A percentile compares a stretch with the other conserved stretches of the same genome.
Evolutionary conservation across 106 monocot genomes (phyloP).

Genomic region (Agapanthus africanus): DNA sequence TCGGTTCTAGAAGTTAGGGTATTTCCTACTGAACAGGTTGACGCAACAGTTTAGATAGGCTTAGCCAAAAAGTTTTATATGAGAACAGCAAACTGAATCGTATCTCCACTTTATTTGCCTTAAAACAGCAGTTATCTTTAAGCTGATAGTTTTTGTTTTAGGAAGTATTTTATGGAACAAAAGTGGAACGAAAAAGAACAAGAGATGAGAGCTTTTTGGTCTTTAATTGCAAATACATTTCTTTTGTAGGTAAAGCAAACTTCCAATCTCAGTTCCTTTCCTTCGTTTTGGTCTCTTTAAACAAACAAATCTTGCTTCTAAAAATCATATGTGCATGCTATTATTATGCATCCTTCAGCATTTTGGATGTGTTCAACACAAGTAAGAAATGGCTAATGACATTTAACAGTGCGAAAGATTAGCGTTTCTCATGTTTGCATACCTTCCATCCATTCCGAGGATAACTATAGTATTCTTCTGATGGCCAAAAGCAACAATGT

Average conservation of each 20-base stretch:
- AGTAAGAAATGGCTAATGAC: not conserved
- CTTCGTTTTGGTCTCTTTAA: not conserved
- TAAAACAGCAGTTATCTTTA: not conserved
- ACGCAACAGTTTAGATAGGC: too few species aligned
- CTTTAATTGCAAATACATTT: not conserved
- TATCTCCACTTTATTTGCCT: not conserved
- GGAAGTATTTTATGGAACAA: not conserved
- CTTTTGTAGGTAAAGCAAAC: not conserved
- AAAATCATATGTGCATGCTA: not conserved
- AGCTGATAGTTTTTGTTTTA: not conserved
- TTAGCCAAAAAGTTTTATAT: not conserved
- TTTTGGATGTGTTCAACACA: not conserved
- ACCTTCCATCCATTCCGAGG: slow-evolving; percentile 98
- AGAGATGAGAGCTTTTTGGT: not conserved
- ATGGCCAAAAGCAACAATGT: slow-evolving; percentile 95
- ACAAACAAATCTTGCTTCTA: too few species aligned
- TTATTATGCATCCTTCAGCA: too few species aligned
- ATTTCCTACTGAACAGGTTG: too few species aligned
- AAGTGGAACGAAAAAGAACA: not conserved
- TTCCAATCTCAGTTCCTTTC: not conserved
- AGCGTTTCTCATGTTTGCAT: not conserved
- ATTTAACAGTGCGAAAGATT: too few species aligned
- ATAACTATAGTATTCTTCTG: slow-evolving; percentile 85
- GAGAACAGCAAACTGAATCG: not conserved
- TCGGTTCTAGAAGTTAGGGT: too few species aligned